Evolutionary conservation across 805 yeast species (phyloP), one percentile per base, ranked within the genome.

Genomic region (Myxozyma neglecta): DNA sequence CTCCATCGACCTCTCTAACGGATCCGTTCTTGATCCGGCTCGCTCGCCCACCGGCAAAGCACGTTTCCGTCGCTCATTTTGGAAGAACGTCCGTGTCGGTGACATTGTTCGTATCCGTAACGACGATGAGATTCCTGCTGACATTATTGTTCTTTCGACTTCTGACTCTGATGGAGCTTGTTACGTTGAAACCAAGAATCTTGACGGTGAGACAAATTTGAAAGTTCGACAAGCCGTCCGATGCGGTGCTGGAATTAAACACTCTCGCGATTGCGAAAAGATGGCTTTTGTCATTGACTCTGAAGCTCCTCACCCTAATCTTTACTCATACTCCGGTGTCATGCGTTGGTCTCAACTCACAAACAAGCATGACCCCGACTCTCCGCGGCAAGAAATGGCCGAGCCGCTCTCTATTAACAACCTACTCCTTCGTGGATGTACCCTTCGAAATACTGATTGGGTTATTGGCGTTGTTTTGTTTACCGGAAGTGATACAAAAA

Each of bases 81-180:
- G 96, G 96, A 88, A 88, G 73, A 83, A 83, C 67, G 85, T 88
- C 47, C 80, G 80, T 61, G 93, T 88, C 32, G 96, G 96, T 52
- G 93, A 89, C 72, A 75, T 87, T 58, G 77, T 89, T 43, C 79
- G 89, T 65, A 79, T 88, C 20, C 79, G 84, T 63, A 84, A 84
- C 65, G 86, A 89, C 72, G 90, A 87, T 64, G 89, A 86, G 70
- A 81, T 88, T 16, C 96, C 96, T 1, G 93, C 91, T 40, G 96
- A 88, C 74, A 75, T 88, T 50, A 76, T 86, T 18, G 79, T 88
- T 20, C 74, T 88, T 29, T 80, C 90, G 10, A 83, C 92, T 0
- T 84, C 89, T 42, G 90, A 85, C 69, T 80, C 80, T 6, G 94
- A 89, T 65, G 85, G 84, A 59, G 84, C 85, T 57, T 85, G 87